Percentiles rank a stretch among this genome's conserved stretches.
Conservation (phyloP, 306 rosid species). For the Cyamopsis tetragonoloba region DNA sequence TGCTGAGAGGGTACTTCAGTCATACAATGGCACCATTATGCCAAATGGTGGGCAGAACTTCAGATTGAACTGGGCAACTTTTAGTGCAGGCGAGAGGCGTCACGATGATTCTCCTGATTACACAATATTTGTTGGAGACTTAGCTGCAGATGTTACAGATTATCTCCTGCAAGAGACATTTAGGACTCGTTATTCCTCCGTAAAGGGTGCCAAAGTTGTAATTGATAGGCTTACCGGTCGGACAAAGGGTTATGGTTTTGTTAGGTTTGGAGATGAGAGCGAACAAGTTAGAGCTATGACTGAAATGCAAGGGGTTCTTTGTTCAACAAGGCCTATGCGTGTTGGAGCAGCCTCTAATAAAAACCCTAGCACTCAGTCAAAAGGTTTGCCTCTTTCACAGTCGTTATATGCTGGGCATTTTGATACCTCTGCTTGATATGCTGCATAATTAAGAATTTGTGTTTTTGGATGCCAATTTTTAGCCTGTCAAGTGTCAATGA, state of each 20-base stretch:
- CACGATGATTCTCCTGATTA: constrained; percentile 79
- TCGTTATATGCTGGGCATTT: neutral
- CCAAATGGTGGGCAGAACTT: constrained; percentile 81
- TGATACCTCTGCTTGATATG: neutral
- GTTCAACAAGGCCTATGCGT: constrained; percentile 92
- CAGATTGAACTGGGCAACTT: constrained; percentile 93
- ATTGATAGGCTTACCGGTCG: constrained; percentile 91
- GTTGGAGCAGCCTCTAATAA: constrained; percentile 96
- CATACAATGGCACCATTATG: constrained; percentile 79
- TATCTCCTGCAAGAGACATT: constrained; percentile 63
- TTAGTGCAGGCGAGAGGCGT: constrained; percentile 77
- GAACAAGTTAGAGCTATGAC: constrained; percentile 84
- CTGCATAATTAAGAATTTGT: neutral
- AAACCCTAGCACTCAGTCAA: constrained; percentile 69
- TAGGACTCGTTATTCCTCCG: constrained; percentile 49
- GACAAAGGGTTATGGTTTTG: constrained; percentile 95
- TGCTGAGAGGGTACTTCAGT: constrained; percentile 76
- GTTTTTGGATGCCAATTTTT: neutral
- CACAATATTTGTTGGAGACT: constrained; percentile 90
- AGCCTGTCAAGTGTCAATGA: neutral
- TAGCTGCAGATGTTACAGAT: constrained; percentile 91
- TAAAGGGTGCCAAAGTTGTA: constrained; percentile 93
- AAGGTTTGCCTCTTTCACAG: constrained; percentile 47
- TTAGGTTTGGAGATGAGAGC: constrained; percentile 79
- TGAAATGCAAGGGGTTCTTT: constrained; percentile 94